phyloP scores from a whole-genome alignment of 306 rosid species.

The Acacia crassicarpa region DNA sequence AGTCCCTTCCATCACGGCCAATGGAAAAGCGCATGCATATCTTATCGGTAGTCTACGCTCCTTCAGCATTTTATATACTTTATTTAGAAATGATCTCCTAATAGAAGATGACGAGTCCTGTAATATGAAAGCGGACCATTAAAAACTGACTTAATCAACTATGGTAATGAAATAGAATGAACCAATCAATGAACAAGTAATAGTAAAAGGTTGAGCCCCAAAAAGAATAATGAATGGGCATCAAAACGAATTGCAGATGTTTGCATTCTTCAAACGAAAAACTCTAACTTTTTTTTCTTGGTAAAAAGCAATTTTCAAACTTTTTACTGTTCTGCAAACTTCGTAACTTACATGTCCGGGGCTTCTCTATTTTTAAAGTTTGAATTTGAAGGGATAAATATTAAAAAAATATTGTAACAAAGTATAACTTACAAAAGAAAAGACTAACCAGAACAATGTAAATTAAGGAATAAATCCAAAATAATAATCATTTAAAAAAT shows the following conservation, averaged over 20 bases:
- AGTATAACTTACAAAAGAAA: background rate
- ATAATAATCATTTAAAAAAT: background rate
- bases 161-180: background rate
- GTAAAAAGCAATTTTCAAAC: background rate
- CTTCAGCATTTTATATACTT: constrained; percentile 69
- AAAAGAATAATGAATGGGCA: background rate
- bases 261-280: background rate
- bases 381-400: background rate
- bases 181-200: constrained; percentile 12
- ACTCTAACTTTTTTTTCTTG: background rate
- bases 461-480: background rate
- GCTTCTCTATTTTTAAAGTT: background rate
- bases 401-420: background rate
- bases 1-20: constrained; percentile 53
- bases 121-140: constrained; percentile 30
- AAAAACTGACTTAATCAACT: constrained; percentile 17
- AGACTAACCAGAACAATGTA: background rate
- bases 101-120: constrained; percentile 69
- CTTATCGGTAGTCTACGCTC: constrained; percentile 76
- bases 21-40: constrained; percentile 83
- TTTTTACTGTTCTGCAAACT: background rate
- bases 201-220: background rate
- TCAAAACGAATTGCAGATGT: background rate
- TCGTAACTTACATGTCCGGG: background rate
- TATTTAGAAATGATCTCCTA: constrained; percentile 64